Conservation (phyloP, 2,329 filamentous ascomycete genomes). For the Aschersonia sp. region DNA sequence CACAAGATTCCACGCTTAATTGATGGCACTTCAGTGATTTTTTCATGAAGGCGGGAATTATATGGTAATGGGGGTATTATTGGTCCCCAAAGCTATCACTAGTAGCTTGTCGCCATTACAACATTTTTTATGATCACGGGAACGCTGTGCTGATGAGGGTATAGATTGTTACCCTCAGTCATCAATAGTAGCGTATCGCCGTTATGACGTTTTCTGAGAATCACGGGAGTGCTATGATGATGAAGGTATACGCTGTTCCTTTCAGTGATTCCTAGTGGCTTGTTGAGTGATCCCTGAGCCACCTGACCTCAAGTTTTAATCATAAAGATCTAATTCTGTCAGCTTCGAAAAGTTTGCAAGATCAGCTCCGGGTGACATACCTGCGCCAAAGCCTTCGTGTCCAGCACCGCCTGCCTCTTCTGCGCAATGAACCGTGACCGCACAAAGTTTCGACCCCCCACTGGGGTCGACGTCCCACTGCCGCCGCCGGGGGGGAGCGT, state of each 20-base stretch:
- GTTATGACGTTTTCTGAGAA: no score
- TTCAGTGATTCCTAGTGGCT: background rate
- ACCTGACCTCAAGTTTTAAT: conserved; percentile 29
- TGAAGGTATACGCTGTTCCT: background rate
- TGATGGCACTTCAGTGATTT: no score
- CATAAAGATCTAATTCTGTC: conserved; percentile 47
- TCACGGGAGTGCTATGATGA: background rate
- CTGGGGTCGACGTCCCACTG: conserved; percentile 30
- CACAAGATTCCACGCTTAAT: no score
- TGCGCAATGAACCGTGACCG: conserved; percentile 75
- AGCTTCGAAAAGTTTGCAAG: background rate
- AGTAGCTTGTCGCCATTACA: no score
- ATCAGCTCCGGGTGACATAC: conserved; percentile 26
- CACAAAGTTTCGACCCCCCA: conserved; percentile 52
- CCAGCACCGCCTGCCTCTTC: conserved; percentile 71
- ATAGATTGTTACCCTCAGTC: no score
- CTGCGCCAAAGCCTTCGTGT: conserved; percentile 75
- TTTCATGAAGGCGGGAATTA: no score
- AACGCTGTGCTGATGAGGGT: no score
- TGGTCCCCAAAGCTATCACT: no score
- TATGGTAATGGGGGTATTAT: no score
- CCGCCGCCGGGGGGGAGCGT: conserved; percentile 5
- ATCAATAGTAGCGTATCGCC: no score
- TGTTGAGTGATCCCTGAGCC: background rate
- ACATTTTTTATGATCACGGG: no score